phyloP scores from a whole-genome alignment of 202 grass and related monocot species.

The Bolboschoenoplectus hybrid region DNA sequence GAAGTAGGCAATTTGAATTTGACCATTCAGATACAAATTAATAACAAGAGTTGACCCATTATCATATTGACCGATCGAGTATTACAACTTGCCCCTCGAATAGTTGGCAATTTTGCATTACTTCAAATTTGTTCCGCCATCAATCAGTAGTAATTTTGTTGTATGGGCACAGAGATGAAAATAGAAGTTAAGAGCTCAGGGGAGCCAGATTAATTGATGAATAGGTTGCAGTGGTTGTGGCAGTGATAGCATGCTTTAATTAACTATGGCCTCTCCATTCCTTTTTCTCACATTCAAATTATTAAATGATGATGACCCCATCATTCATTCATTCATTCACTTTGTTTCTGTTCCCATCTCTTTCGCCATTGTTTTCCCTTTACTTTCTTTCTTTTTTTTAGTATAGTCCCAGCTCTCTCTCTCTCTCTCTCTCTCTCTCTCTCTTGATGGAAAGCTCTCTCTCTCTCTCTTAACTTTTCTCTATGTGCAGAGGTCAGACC shows the following conservation, averaged over 20 bases:
- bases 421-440: slow-evolving; percentile 20
- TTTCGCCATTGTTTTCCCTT: slow-evolving; percentile 1
- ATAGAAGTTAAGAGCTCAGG: slow-evolving; percentile 6
- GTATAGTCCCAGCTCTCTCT: not conserved
- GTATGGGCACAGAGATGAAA: slow-evolving; percentile 9
- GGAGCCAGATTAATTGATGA: slow-evolving; percentile 38
- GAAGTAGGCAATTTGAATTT: too few relatives aligned
- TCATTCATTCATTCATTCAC: slow-evolving; percentile 71
- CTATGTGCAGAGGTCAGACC: not conserved
- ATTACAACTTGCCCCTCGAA: too few relatives aligned
- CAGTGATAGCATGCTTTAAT: slow-evolving; percentile 57
- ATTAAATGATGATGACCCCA: slow-evolving; percentile 52
- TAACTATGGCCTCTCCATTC: slow-evolving; percentile 45
- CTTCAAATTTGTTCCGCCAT: not conserved
- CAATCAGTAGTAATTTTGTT: not conserved
- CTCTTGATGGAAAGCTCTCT: not conserved
- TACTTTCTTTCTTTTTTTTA: not conserved
- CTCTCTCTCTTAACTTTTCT: not conserved
- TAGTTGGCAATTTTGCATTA: too few relatives aligned
- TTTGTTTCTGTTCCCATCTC: slow-evolving; percentile 62
- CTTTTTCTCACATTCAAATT: slow-evolving; percentile 45
- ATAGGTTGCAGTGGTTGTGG: slow-evolving; percentile 51
- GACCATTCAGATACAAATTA: too few relatives aligned
- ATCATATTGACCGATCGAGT: too few relatives aligned
- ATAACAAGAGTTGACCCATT: too few relatives aligned